Base-by-base conservation (phyloP, 306 rosid species). In the Prunus mume region DNA sequence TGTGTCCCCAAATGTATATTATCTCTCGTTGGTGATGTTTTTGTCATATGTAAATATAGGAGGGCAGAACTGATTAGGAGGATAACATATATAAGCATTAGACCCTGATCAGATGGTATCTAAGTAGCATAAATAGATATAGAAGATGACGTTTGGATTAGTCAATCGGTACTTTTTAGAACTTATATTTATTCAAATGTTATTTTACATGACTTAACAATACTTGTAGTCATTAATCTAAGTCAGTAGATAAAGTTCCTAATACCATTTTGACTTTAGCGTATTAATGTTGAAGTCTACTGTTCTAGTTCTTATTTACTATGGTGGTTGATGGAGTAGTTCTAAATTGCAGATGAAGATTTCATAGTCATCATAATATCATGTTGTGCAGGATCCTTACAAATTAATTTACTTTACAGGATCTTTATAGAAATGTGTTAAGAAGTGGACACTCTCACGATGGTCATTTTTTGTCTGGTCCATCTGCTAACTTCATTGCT, bases 401-500 rank as follows among this genome's bases (percentile, higher is more conserved):
- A 10, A 46, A 22, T 2, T 52, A 38, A 14, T 69, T 74, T 81
- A 71, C 62, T 80, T 55, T 55, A 61, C 96, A 96, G 98, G 99
- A 96, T 89, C 96, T 93, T 32, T 96, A 92, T 82, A 86, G 56
- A 85, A 90, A 82, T 83, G 80, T 96, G 75, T 81, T 93, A 69
- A 85, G 96, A 80, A 82, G 82, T 49, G 89, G 86, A 56, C 84
- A 83, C 73, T 84, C 66, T 34, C 85, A 71, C 67, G 79, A 76
- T 24, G 79, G 79, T 45, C 80, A 85, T 65, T 79, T 83, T 76
- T 34, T 85, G 32, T 86, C 97, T 4, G 99, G 99, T 64, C 87
- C 98, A 65, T 80, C 90, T 1, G 88, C 97, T 50, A 96, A 93
- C 84, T 93, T 93, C 78, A 68, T 87, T 11, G 93, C 98, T 17